Evolutionary conservation across 805 yeast genomes (phyloP).

Genomic region (Candida hispaniensis): DNA sequence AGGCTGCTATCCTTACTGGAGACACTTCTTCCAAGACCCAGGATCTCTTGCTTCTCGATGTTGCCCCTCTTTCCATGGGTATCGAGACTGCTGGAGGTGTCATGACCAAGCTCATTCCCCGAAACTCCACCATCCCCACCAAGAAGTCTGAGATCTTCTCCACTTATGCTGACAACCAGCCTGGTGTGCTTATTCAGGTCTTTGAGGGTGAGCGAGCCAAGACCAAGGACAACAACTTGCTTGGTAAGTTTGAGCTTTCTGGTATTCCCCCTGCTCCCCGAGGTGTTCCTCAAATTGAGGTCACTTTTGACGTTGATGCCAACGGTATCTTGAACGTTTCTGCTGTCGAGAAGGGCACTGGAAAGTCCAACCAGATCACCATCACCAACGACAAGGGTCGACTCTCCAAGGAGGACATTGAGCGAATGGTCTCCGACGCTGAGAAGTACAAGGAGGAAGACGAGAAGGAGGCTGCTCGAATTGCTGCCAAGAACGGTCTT

Average conservation of each 20-base stretch:
- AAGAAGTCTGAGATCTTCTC: conserved; percentile 96
- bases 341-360: conserved; percentile 97
- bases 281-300: conserved; percentile 98
- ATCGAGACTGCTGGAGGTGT: conserved; percentile 99
- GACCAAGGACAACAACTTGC: conserved; percentile 90
- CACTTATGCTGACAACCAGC: conserved; percentile 96
- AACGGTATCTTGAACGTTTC: conserved; percentile 95
- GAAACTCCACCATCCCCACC: conserved; percentile 97
- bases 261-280: conserved; percentile 99
- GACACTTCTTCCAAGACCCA: conserved; percentile 94
- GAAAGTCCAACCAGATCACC: conserved; percentile 93
- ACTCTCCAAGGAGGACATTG: conserved; percentile 93
- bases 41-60: conserved; percentile 88
- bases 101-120: conserved; percentile 95
- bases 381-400: conserved; percentile 98
- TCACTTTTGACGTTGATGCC: conserved; percentile 93
- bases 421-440: conserved; percentile 95
- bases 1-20: conserved; percentile 94
- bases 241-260: conserved; percentile 92
- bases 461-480: conserved; percentile 87
- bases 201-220: conserved; percentile 97
- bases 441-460: conserved; percentile 96
- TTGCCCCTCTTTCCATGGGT: conserved; percentile 95
- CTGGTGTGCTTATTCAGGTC: conserved; percentile 96
- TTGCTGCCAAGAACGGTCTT: conserved; percentile 87